phyloP scores from a whole-genome alignment of 495 filamentous ascomycete species.

The Annulohypoxylon stygium region DNA sequence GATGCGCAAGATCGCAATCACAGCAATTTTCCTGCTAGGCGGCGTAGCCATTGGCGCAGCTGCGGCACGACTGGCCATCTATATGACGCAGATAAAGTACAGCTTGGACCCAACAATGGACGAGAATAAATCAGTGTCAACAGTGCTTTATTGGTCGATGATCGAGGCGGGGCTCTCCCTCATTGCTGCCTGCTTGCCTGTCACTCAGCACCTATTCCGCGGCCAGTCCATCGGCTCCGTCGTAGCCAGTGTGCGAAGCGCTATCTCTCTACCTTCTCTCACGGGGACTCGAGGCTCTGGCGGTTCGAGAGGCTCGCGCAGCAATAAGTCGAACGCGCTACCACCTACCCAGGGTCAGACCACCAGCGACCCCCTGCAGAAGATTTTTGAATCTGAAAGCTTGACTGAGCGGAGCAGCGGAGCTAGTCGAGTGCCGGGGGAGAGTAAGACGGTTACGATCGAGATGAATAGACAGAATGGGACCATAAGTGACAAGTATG shows the following conservation, averaged over 20 bases:
- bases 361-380: background rate
- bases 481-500: background rate
- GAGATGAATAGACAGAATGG: background rate
- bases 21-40: background rate
- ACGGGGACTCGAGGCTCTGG: background rate
- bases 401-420: background rate
- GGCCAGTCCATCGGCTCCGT: constrained; percentile 2
- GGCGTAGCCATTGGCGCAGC: background rate
- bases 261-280: background rate
- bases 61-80: background rate
- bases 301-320: background rate
- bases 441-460: background rate
- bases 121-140: background rate
- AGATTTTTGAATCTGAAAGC: background rate
- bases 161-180: background rate
- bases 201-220: background rate
- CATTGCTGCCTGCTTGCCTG: background rate
- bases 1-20: constrained; percentile 5
- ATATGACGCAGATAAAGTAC: background rate
- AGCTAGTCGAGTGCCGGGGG: background rate
- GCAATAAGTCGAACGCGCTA: background rate
- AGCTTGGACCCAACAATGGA: background rate
- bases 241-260: constrained; percentile 4
- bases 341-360: constrained; percentile 1
- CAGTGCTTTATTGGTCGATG: background rate